A percentile compares a stretch with the other conserved stretches of the same genome.
phyloP scores from a whole-genome alignment of 2,329 filamentous ascomycete genomes.

The Xylariaceae sp. region DNA sequence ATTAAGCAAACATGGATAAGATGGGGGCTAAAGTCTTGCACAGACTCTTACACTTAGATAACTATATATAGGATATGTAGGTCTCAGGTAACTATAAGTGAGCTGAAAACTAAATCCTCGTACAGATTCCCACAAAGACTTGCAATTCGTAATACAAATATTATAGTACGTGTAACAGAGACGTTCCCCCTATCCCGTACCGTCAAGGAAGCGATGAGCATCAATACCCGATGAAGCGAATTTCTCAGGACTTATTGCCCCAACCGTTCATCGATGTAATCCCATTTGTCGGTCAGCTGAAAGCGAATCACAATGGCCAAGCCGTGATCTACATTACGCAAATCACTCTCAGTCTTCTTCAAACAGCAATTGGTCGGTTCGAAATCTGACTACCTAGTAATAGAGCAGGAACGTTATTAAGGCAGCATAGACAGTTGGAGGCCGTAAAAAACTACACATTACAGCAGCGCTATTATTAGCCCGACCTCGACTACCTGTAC shows the following conservation, averaged over 20 bases:
- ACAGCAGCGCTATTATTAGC: neutral
- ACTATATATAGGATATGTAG: no score
- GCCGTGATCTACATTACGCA: neutral
- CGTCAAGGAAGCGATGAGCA: neutral
- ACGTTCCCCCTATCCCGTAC: neutral
- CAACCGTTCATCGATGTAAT: neutral
- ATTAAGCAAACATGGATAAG: no score
- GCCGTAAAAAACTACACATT: no score
- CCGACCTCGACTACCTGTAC: no score
- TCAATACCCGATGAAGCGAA: neutral
- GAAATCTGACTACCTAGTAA: neutral
- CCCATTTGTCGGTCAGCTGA: no score
- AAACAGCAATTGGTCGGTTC: neutral
- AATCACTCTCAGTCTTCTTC: neutral
- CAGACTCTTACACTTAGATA: no score
- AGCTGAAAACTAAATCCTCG: no score
- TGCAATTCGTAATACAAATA: no score
- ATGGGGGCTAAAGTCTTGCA: no score
- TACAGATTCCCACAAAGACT: no score
- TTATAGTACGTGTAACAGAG: neutral
- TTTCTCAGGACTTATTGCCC: neutral
- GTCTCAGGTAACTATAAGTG: no score
- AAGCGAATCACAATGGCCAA: no score
- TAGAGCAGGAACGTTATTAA: neutral
- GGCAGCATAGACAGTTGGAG: neutral